phyloP scores from a whole-genome alignment of 2,329 filamentous ascomycete genomes.

The Xylariaceae sp. region DNA sequence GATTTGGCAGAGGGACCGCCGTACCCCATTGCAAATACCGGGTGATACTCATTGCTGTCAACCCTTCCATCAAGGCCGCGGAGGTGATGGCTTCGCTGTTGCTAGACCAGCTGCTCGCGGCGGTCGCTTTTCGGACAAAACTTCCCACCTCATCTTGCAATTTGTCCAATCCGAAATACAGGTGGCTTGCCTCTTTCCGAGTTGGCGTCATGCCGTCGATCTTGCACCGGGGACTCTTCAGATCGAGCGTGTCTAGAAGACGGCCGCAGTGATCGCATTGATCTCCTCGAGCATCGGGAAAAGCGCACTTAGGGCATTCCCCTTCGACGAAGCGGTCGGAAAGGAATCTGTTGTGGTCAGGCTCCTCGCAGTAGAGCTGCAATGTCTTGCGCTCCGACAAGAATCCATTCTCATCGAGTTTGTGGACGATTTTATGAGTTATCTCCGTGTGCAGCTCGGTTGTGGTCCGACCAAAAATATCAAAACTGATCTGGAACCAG shows the following conservation, averaged over 20 bases:
- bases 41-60: slow-evolving; percentile 14
- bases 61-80: slow-evolving; percentile 13
- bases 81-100: slow-evolving; percentile 14
- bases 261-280: slow-evolving; percentile 13
- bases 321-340: slow-evolving; percentile 14
- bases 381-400: slow-evolving; percentile 10
- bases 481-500: slow-evolving; percentile 17
- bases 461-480: slow-evolving; percentile 14
- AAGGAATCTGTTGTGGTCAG: slow-evolving; percentile 11
- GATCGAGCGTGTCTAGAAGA: slow-evolving; percentile 13
- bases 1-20: slow-evolving; percentile 10
- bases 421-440: slow-evolving; percentile 13
- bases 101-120: slow-evolving; percentile 10
- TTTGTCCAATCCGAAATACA: slow-evolving; percentile 13
- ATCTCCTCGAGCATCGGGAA: slow-evolving; percentile 12
- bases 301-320: slow-evolving; percentile 12
- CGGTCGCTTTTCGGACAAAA: slow-evolving; percentile 8
- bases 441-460: slow-evolving; percentile 12
- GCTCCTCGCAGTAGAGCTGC: slow-evolving; percentile 13
- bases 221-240: slow-evolving; percentile 13
- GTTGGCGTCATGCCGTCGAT: slow-evolving; percentile 9
- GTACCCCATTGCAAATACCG: slow-evolving; percentile 15
- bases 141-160: slow-evolving; percentile 11
- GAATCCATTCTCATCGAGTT: slow-evolving; percentile 7
- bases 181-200: slow-evolving; percentile 12